phyloP scores from a whole-genome alignment of 176 grass and related monocot species.

The Juncus inflexus region DNA sequence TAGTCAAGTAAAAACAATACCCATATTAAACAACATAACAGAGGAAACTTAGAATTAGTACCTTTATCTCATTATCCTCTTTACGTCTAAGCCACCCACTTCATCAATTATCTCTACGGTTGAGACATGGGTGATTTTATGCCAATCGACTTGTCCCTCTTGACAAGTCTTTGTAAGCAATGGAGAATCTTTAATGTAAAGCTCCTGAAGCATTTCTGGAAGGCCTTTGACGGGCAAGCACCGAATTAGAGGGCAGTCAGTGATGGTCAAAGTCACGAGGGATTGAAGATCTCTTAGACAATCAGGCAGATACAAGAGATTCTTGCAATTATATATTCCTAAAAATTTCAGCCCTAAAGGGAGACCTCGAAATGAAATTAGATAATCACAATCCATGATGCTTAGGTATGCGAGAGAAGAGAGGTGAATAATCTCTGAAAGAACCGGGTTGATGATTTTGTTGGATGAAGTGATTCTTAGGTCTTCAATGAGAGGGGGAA shows the following conservation, averaged over 20 bases:
- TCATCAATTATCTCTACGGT: conserved; percentile 13
- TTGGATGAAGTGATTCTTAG: conserved; percentile 46
- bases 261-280: conserved; percentile 38
- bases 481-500: conserved; percentile 45
- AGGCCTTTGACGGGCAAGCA: conserved; percentile 41
- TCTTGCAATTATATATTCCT: conserved; percentile 43
- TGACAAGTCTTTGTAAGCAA: conserved; percentile 36
- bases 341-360: conserved; percentile 41
- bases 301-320: conserved; percentile 42
- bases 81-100: background rate
- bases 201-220: conserved; percentile 39
- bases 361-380: conserved; percentile 44
- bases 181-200: conserved; percentile 51
- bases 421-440: conserved; percentile 36
- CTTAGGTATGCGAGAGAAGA: conserved; percentile 34
- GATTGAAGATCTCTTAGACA: conserved; percentile 30
- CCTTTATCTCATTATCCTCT: background rate
- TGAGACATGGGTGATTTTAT: conserved; percentile 54
- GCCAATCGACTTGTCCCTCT: conserved; percentile 35
- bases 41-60: too few species aligned
- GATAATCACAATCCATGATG: conserved; percentile 33
- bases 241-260: conserved; percentile 46
- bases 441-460: conserved; percentile 47
- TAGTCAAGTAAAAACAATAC: too few species aligned
- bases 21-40: too few species aligned